Conservation (phyloP, 1,139 yeast genomes). For the Hanseniaspora gamundiae region DNA sequence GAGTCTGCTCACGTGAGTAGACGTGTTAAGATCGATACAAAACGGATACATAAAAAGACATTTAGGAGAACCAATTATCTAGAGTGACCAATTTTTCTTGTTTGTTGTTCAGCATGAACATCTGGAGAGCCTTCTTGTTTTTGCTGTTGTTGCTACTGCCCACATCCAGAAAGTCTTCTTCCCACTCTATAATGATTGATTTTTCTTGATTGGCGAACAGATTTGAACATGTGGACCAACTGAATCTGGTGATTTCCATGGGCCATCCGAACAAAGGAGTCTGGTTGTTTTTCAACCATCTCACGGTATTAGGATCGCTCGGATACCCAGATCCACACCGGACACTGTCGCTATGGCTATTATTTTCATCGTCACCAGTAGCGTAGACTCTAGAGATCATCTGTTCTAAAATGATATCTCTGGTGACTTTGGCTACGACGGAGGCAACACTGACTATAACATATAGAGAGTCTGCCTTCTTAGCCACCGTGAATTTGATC, state of each 20-base stretch:
- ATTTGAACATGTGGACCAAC: slow-evolving; percentile 90
- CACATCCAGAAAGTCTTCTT: slow-evolving; percentile 32
- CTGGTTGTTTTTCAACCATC: slow-evolving; percentile 52
- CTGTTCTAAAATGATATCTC: slow-evolving; percentile 55
- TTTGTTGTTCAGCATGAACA: not conserved
- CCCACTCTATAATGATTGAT: slow-evolving; percentile 38
- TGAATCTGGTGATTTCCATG: slow-evolving; percentile 59
- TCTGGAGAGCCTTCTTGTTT: not conserved
- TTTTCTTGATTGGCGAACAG: slow-evolving; percentile 43
- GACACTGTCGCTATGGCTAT: not conserved
- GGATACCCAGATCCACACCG: slow-evolving; percentile 88
- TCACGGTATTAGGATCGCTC: slow-evolving; percentile 71
- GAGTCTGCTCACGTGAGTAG: too few species aligned
- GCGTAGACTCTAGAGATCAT: not conserved
- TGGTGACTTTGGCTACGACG: slow-evolving; percentile 92
- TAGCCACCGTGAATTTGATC: slow-evolving; percentile 71
- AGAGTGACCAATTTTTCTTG: slow-evolving; percentile 15
- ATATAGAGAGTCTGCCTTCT: slow-evolving; percentile 88
- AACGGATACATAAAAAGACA: too few species aligned
- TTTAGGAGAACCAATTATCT: slow-evolving; percentile 20
- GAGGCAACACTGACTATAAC: slow-evolving; percentile 95
- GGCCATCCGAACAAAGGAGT: slow-evolving; percentile 86
- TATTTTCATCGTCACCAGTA: not conserved
- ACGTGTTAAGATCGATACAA: too few species aligned
- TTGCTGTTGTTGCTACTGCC: slow-evolving; percentile 8